Evolutionary conservation across 2,329 filamentous ascomycete genomes (phyloP), one percentile per base, ranked within the genome.

Genomic region (Tolypocladium pustulatum): DNA sequence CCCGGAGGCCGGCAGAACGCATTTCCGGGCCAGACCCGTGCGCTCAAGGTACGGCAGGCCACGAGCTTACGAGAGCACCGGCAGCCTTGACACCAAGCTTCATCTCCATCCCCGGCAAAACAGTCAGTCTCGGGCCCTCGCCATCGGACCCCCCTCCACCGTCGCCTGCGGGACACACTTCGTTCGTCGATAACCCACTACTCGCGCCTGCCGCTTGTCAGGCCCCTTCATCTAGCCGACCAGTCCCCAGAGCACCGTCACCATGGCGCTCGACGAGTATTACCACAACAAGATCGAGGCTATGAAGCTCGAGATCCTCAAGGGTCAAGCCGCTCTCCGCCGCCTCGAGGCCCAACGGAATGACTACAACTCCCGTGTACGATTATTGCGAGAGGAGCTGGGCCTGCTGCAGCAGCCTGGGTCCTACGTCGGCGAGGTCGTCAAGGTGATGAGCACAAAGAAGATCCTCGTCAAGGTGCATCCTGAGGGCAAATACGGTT

Each of bases 251-350:
- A 63, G 54, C 61, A 46, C 63, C 68, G 68, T 63, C 83, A 87
- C 72, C 74, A 99, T 99, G 94, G 92, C 93, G 84, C 90, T 99
- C 78, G 94, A 97, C 77, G 96, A 89, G 77, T 99, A 97, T 81
- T 99, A 96, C 77, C 90, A 94, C 79, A 97, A 97, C 83, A 99
- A 99, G 83, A 97, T 97, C 78, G 94, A 99, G 90, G 87, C 89
- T 75, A 96, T 97, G 90, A 97, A 97, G 88, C 91, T 99, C 75
- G 93, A 99, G 85, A 99, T 99, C 74, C 93, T 99, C 74, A 93
- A 97, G 78, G 93, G 94, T 59, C 94, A 99, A 79, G 93, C 94
- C 59, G 91, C 96, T 60, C 82, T 99, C 63, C 89, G 94, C 67
- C 87, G 94, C 72, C 84, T 99, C 68, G 94, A 99, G 81, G 94